phyloP scores from a whole-genome alignment of 2,329 filamentous ascomycete genomes.

The Thielaviopsis musarum region DNA sequence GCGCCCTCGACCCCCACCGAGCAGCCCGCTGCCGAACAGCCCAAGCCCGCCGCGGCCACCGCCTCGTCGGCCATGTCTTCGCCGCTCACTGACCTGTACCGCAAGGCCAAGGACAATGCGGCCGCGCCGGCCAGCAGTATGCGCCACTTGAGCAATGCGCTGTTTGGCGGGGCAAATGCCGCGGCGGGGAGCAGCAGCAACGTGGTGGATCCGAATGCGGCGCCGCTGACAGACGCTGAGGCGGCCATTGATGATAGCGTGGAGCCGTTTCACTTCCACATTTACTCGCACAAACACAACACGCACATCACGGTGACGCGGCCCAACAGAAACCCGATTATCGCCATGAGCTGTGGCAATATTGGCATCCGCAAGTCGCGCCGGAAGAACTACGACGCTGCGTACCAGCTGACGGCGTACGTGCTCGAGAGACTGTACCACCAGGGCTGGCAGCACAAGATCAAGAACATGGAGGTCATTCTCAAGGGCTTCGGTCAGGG shows the following conservation, averaged over 20 bases:
- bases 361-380: slow-evolving; percentile 79
- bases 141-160: slow-evolving; percentile 1
- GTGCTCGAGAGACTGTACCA: slow-evolving; percentile 74
- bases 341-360: slow-evolving; percentile 70
- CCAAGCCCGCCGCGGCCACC: background rate
- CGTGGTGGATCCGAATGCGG: slow-evolving; percentile 1
- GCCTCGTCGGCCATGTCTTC: slow-evolving; percentile 5
- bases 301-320: slow-evolving; percentile 81
- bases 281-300: slow-evolving; percentile 84
- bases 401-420: slow-evolving; percentile 75
- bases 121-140: background rate
- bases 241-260: slow-evolving; percentile 17
- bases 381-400: slow-evolving; percentile 74
- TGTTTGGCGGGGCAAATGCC: background rate
- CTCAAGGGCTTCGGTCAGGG: slow-evolving; percentile 75
- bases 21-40: background rate
- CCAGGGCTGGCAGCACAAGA: slow-evolving; percentile 58
- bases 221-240: slow-evolving; percentile 7
- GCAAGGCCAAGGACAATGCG: background rate
- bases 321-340: slow-evolving; percentile 60
- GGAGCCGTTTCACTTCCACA: slow-evolving; percentile 70
- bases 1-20: background rate
- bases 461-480: slow-evolving; percentile 61
- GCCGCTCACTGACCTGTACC: slow-evolving; percentile 1
- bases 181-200: background rate